Base-by-base conservation (phyloP, 805 yeast genomes). In the Ogataea dorogensis region DNA sequence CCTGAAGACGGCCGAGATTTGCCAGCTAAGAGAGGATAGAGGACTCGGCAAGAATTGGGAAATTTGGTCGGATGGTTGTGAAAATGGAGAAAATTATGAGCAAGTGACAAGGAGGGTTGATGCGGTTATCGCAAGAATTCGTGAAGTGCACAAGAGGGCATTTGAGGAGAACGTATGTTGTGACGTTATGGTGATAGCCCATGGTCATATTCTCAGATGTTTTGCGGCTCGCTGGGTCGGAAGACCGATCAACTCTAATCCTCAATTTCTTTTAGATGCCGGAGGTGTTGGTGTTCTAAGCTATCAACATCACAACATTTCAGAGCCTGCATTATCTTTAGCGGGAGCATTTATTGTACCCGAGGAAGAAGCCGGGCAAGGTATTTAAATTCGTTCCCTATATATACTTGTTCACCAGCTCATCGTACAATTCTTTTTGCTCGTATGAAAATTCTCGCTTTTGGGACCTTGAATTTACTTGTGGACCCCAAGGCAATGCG, bases 201-300 rank as follows among this genome's bases (percentile, higher is more conserved):
- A 91, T 56, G 98, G 98, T 28, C 98, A 91, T 54, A 84, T 89
- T 31, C 67, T 91, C 50, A 79, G 97, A 54, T 84, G 91, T 56
- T 78, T 91, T 53, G 94, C 91, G 6, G 86, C 88, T 14, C 65
- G 96, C 41, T 91, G 98, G 98, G 78, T 85, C 24, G 75, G 72
- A 2, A 61, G 70, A 25, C 68, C 69, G n/a, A 66, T 83, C 40
- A 51, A 59, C 43, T 64, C 58, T 30, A 85, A 89, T 58, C 96
- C 96, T 7, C 77, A 81, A 48, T 80, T 88, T 59, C 67, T 91
- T 59, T 67, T 91, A 49, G 96, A 91, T 57, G 95, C 98, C 17
- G 96, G 97, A 46, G 97, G 96, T 27, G 86, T 87, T 26, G 96
- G 96, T 43, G 95, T 88, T 2, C 68, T 91, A 54, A 79, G 93